Conservation (phyloP, 2,329 filamentous ascomycete genomes). For the Fusarium paranaense region DNA sequence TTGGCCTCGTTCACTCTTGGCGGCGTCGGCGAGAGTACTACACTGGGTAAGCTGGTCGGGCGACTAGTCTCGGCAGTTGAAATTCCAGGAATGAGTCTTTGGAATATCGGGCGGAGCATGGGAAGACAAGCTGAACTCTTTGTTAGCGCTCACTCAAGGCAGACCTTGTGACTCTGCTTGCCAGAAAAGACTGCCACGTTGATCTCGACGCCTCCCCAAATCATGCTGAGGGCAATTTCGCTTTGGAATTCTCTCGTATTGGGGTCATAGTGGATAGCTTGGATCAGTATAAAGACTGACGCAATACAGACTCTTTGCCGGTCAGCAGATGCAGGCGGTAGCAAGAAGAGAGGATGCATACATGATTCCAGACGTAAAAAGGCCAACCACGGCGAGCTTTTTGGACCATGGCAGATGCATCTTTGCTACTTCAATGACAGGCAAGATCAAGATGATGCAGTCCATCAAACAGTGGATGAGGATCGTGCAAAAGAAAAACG, state of each 20-base stretch:
- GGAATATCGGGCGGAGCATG: not conserved
- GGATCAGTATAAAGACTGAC: constrained; percentile 37
- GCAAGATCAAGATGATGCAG: constrained; percentile 44
- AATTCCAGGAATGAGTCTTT: not conserved
- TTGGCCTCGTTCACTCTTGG: not conserved
- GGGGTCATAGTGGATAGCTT: constrained; percentile 29
- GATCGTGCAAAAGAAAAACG: constrained; percentile 49
- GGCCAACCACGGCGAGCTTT: constrained; percentile 40
- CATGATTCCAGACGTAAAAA: constrained; percentile 45
- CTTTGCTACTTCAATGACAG: constrained; percentile 44
- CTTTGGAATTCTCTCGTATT: constrained; percentile 34
- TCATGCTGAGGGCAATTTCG: constrained; percentile 36
- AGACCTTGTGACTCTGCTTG: not conserved
- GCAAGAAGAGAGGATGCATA: constrained; percentile 6
- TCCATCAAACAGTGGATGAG: constrained; percentile 48
- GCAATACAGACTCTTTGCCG: constrained; percentile 42
- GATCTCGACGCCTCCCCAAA: constrained; percentile 43
- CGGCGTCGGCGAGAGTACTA: not conserved
- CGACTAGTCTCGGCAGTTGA: not conserved
- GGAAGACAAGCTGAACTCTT: not conserved
- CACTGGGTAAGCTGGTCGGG: not conserved
- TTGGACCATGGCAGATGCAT: constrained; percentile 37
- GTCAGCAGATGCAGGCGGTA: not conserved
- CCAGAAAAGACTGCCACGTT: constrained; percentile 43
- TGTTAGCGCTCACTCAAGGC: not conserved